These are phyloP conservation scores for Thinopyrum obtusiflorum DNA, from an alignment of 202 grass and related monocot species.

Conservation along the genomic window DNA sequence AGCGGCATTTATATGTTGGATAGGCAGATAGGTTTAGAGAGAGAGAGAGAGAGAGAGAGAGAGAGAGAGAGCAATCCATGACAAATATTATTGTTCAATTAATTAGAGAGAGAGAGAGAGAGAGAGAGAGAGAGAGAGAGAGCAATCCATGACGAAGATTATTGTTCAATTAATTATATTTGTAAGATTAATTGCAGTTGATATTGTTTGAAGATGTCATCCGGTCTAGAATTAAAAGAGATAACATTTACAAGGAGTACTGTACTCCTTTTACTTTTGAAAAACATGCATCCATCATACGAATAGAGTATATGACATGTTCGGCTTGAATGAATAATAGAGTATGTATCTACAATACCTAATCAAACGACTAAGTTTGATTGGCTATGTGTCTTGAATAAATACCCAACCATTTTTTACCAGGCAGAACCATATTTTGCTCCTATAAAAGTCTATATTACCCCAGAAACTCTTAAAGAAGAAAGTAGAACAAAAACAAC, in stretches of 20 bases:
- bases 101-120: no score
- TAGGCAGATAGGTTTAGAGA: no score
- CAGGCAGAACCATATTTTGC: neutral
- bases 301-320: neutral
- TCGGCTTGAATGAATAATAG: conserved; percentile 1
- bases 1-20: no score
- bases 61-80: no score
- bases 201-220: no score
- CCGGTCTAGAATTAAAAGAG: no score
- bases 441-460: conserved; percentile 38
- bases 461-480: conserved; percentile 69
- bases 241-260: neutral
- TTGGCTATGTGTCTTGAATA: neutral
- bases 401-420: neutral
- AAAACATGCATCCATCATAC: neutral
- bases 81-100: no score
- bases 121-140: no score
- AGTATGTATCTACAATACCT: conserved; percentile 12
- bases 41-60: no score
- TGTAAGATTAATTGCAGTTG: no score
- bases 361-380: neutral
- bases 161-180: no score
- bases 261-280: neutral
- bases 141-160: no score
- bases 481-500: conserved; percentile 79